Conservation (phyloP, 192 early-diverging fungal species). For the Linnemannia elongata region DNA sequence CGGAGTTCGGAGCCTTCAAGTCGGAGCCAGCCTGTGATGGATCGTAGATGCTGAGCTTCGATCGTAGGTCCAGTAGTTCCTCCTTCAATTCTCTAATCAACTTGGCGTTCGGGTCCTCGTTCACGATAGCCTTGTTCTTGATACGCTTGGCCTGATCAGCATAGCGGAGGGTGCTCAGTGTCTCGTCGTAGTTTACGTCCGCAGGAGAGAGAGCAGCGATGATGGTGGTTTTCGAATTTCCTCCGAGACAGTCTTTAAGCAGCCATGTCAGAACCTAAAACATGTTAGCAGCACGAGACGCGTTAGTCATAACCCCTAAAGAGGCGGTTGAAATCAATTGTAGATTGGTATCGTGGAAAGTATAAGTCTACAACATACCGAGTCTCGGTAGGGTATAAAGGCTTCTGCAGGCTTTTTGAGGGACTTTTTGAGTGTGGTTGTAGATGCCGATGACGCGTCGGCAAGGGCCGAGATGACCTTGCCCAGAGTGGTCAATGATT, state of each 20-base stretch:
- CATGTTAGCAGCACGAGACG: not conserved
- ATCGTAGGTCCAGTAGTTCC: constrained; percentile 78
- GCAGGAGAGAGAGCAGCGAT: constrained; percentile 86
- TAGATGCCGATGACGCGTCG: constrained; percentile 66
- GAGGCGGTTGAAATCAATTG: not conserved
- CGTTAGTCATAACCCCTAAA: not conserved
- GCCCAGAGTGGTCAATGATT: constrained; percentile 90
- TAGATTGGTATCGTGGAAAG: not conserved
- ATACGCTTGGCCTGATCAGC: constrained; percentile 93
- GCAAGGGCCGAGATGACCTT: constrained; percentile 95
- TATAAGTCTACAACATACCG: constrained; percentile 59
- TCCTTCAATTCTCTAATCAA: constrained; percentile 87
- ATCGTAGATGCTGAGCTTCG: constrained; percentile 66
- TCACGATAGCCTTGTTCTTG: constrained; percentile 91
- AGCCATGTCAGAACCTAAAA: constrained; percentile 84
- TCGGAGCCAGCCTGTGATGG: constrained; percentile 41
- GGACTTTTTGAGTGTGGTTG: constrained; percentile 45
- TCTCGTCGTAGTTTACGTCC: constrained; percentile 77
- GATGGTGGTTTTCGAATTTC: constrained; percentile 88
- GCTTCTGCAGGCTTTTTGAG: constrained; percentile 60
- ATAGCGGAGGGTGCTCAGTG: constrained; percentile 89
- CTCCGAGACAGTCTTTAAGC: constrained; percentile 86
- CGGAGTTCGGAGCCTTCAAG: constrained; percentile 39
- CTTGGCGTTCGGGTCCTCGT: constrained; percentile 87
- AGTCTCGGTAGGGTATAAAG: constrained; percentile 94